Conservation (phyloP, 163 green algal species). For the Prototheca wickerhamii region DNA sequence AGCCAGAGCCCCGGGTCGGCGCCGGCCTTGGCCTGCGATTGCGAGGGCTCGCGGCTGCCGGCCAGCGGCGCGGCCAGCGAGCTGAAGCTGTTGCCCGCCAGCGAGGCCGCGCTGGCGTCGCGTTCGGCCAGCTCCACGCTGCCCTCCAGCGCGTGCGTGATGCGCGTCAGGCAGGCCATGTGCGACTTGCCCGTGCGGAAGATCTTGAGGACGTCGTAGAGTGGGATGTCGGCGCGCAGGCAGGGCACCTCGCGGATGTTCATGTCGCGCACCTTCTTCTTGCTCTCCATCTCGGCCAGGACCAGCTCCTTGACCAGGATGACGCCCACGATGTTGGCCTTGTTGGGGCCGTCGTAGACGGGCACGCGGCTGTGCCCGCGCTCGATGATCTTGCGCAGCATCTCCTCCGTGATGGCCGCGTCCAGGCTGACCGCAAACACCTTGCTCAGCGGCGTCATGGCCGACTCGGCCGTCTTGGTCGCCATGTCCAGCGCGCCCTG, state of each 20-base stretch:
- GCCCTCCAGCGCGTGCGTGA: neutral
- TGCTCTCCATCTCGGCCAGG: conserved; percentile 33
- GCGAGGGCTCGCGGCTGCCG: too few relatives aligned
- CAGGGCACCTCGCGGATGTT: conserved; percentile 39
- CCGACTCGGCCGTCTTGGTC: conserved; percentile 58
- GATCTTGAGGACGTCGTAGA: conserved; percentile 84
- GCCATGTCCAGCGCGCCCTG: conserved; percentile 75
- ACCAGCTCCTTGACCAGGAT: conserved; percentile 40
- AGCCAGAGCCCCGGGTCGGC: neutral
- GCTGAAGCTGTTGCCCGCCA: neutral
- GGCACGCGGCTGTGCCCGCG: conserved; percentile 70
- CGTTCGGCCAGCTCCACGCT: neutral
- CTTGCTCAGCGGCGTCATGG: conserved; percentile 77
- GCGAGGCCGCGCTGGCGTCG: neutral
- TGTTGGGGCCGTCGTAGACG: conserved; percentile 37
- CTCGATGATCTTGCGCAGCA: conserved; percentile 52
- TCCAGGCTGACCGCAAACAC: conserved; percentile 67
- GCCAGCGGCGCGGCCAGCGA: too few relatives aligned
- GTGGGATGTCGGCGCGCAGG: conserved; percentile 41
- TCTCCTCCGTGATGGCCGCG: conserved; percentile 52
- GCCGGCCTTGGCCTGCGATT: too few relatives aligned
- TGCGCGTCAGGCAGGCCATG: conserved; percentile 65
- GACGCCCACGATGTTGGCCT: conserved; percentile 12
- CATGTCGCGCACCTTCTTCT: conserved; percentile 24
- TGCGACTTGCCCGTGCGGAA: conserved; percentile 77